These are phyloP conservation scores for Mortierella sp. DNA, from an alignment of 371 early-diverging fungal genomes.

Conservation along the genomic window DNA sequence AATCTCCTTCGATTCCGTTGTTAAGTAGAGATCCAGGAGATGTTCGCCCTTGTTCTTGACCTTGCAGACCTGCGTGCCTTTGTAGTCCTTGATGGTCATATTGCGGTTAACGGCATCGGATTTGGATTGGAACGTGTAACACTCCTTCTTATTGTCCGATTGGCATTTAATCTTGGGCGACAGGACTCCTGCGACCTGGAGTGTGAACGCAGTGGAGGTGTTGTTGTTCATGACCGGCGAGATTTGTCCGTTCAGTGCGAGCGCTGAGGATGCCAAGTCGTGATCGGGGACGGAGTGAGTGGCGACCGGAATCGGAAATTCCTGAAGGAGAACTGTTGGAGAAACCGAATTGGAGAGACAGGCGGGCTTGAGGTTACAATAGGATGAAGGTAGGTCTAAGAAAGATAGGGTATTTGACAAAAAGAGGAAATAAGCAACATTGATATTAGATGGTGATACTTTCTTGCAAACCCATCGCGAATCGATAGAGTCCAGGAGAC, in stretches of 20 bases:
- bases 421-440: background rate
- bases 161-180: slow-evolving; percentile 51
- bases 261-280: slow-evolving; percentile 24
- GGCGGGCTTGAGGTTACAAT: background rate
- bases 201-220: slow-evolving; percentile 34
- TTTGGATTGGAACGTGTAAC: slow-evolving; percentile 50
- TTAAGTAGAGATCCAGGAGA: slow-evolving; percentile 48
- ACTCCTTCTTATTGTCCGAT: slow-evolving; percentile 45
- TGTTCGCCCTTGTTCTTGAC: slow-evolving; percentile 54
- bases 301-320: slow-evolving; percentile 19
- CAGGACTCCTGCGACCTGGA: slow-evolving; percentile 38
- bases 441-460: slow-evolving; percentile 8
- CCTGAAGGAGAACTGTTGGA: slow-evolving; percentile 21
- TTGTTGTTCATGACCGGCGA: slow-evolving; percentile 31
- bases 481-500: background rate
- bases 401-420: background rate
- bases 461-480: background rate
- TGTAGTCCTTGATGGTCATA: slow-evolving; percentile 46
- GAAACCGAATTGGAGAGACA: slow-evolving; percentile 9
- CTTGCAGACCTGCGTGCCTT: slow-evolving; percentile 46
- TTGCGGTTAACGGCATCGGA: slow-evolving; percentile 40
- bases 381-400: slow-evolving; percentile 18
- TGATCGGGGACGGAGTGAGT: slow-evolving; percentile 21
- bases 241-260: slow-evolving; percentile 21
- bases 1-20: slow-evolving; percentile 53